These are phyloP conservation scores for Phytophthora fragariaefolia DNA, from an alignment of 352 stramenopile genomes.

Conservation along the genomic window DNA sequence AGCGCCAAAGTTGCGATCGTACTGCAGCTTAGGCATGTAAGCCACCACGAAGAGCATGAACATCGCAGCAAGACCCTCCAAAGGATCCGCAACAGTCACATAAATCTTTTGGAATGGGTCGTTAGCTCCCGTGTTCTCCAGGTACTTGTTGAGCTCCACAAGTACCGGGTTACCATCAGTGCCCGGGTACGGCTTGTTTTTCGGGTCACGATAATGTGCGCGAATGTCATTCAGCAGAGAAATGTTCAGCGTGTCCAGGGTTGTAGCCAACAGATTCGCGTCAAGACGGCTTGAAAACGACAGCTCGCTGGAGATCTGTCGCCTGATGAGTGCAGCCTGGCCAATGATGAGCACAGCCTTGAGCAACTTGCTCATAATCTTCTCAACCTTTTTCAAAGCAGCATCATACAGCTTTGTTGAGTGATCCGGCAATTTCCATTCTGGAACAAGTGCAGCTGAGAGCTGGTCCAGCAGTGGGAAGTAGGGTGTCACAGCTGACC, in stretches of 20 bases:
- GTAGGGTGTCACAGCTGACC: conserved; percentile 88
- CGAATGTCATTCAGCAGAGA: conserved; percentile 91
- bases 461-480: conserved; percentile 91
- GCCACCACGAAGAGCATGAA: conserved; percentile 94
- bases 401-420: conserved; percentile 87
- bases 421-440: conserved; percentile 91
- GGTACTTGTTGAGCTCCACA: conserved; percentile 91
- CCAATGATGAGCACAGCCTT: conserved; percentile 94
- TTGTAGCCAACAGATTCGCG: conserved; percentile 90
- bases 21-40: conserved; percentile 95
- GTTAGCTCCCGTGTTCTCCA: conserved; percentile 92
- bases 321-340: conserved; percentile 93
- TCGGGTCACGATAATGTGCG: conserved; percentile 84
- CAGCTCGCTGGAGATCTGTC: conserved; percentile 92
- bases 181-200: conserved; percentile 82
- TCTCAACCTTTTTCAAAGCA: conserved; percentile 94
- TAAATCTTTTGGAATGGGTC: conserved; percentile 96
- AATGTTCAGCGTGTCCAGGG: conserved; percentile 91
- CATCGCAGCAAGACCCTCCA: conserved; percentile 91
- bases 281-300: conserved; percentile 91
- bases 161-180: conserved; percentile 85
- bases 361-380: conserved; percentile 94
- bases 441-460: conserved; percentile 77
- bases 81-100: conserved; percentile 90
- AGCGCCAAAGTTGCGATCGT: conserved; percentile 91